Conservation (phyloP, 768 basidiomycete genomes). For the Harrya chromipes region DNA sequence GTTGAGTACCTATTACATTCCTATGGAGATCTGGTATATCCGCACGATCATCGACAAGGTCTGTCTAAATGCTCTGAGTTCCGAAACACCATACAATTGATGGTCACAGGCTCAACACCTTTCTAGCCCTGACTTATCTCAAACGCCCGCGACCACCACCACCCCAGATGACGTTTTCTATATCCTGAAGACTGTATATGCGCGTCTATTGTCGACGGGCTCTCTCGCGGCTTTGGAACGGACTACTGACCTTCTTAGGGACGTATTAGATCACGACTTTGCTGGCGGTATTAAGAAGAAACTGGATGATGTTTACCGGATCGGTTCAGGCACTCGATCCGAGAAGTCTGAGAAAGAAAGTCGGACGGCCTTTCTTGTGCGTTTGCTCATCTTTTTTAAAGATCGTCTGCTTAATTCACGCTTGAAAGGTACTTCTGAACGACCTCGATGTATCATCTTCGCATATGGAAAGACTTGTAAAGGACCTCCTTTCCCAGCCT, state of each 20-base stretch:
- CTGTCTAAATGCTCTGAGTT: conserved; percentile 7
- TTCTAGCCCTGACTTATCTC: conserved; percentile 67
- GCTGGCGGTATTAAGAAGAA: conserved; percentile 76
- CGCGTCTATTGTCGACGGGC: conserved; percentile 76
- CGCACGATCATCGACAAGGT: conserved; percentile 88
- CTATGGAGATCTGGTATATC: conserved; percentile 91
- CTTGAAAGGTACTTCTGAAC: conserved; percentile 75
- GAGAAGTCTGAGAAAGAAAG: conserved; percentile 84
- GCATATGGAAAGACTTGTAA: conserved; percentile 80
- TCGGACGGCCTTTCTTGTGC: conserved; percentile 76
- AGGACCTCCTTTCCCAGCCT: conserved; percentile 56
- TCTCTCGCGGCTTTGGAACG: conserved; percentile 55
- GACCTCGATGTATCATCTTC: conserved; percentile 91
- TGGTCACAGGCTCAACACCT: conserved; percentile 76
- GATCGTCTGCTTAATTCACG: neutral
- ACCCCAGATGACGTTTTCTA: conserved; percentile 96
- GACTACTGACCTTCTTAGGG: conserved; percentile 60
- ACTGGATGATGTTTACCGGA: conserved; percentile 84
- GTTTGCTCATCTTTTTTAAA: conserved; percentile 29
- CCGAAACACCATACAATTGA: neutral
- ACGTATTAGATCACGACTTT: conserved; percentile 81
- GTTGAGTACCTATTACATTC: conserved; percentile 73
- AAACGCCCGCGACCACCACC: conserved; percentile 63
- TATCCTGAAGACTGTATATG: conserved; percentile 81
- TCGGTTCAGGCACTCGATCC: conserved; percentile 46